phyloP scores from a whole-genome alignment of 139 green algal species.

The Chlamydomonas sp. region DNA sequence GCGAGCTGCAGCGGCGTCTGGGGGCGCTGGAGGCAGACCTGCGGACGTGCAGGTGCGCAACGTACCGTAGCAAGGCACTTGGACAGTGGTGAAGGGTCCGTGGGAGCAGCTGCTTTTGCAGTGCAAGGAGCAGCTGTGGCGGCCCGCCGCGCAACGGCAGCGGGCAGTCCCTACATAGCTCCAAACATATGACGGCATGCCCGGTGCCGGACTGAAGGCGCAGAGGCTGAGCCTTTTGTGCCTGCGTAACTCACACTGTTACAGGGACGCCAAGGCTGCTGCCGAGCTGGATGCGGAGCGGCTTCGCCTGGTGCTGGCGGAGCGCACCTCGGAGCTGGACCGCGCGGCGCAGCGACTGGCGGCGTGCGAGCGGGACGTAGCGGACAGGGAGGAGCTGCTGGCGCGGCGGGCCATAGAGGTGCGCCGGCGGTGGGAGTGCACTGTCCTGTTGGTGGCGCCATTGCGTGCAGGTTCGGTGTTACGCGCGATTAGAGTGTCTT shows the following conservation, averaged over 20 bases:
- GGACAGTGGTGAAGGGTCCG: too few species aligned
- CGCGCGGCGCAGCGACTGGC: background rate
- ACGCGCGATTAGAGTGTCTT: too few species aligned
- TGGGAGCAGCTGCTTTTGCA: too few species aligned
- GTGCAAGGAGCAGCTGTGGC: too few species aligned
- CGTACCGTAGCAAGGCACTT: background rate
- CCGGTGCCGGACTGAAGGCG: too few species aligned
- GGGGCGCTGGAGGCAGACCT: constrained; percentile 48
- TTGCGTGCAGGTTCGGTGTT: background rate
- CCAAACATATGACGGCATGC: background rate
- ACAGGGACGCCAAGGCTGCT: constrained; percentile 21
- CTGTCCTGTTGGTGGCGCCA: background rate
- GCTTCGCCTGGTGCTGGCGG: constrained; percentile 46
- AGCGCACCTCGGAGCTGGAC: constrained; percentile 25
- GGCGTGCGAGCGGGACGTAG: constrained; percentile 23
- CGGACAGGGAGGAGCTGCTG: constrained; percentile 17
- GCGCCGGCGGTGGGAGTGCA: background rate
- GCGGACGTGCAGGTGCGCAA: constrained; percentile 32
- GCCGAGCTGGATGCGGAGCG: constrained; percentile 45
- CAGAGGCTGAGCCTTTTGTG: too few species aligned
- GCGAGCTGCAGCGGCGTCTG: constrained; percentile 43
- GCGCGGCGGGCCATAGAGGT: constrained; percentile 43
- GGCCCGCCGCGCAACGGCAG: too few species aligned
- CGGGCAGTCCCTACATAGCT: too few species aligned
- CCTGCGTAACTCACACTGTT: too few species aligned